phyloP scores from a whole-genome alignment of 306 rosid species.

The Ziziphus jujuba region DNA sequence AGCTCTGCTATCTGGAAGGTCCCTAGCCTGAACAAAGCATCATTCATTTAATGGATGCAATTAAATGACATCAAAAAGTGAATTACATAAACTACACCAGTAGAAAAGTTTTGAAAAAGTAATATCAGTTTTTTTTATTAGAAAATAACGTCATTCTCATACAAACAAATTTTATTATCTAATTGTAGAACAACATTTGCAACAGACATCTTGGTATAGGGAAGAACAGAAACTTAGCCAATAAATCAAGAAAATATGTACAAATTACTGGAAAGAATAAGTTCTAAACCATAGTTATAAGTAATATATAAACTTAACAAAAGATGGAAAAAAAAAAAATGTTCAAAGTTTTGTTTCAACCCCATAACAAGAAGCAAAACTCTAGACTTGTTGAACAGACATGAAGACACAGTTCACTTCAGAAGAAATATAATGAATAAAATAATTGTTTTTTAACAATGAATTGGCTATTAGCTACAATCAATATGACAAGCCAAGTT shows the following conservation, averaged over 20 bases:
- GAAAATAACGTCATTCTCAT: not conserved
- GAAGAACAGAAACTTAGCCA: not conserved
- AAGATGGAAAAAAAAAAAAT: too few relatives aligned
- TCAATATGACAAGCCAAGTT: too few relatives aligned
- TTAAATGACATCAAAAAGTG: not conserved
- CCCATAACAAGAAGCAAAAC: too few relatives aligned
- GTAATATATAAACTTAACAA: too few relatives aligned
- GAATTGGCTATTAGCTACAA: too few relatives aligned
- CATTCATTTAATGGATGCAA: constrained; percentile 14
- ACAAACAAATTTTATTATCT: not conserved
- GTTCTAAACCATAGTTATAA: not conserved
- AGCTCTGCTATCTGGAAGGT: constrained; percentile 27
- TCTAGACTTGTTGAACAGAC: too few relatives aligned
- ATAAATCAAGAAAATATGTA: not conserved
- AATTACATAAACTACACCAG: not conserved
- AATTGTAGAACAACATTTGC: not conserved
- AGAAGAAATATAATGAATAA: too few relatives aligned
- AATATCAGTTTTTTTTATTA: too few relatives aligned
- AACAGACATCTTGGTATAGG: not conserved
- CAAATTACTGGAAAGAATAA: not conserved
- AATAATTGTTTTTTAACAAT: too few relatives aligned
- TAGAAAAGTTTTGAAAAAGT: too few relatives aligned
- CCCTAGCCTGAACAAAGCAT: constrained; percentile 29
- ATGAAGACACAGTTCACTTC: too few relatives aligned
- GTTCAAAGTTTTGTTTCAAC: too few relatives aligned